Evolutionary conservation across 106 monocot genomes (phyloP), one percentile per base, ranked within the genome.

Genomic region (Ottelia alismoides): DNA sequence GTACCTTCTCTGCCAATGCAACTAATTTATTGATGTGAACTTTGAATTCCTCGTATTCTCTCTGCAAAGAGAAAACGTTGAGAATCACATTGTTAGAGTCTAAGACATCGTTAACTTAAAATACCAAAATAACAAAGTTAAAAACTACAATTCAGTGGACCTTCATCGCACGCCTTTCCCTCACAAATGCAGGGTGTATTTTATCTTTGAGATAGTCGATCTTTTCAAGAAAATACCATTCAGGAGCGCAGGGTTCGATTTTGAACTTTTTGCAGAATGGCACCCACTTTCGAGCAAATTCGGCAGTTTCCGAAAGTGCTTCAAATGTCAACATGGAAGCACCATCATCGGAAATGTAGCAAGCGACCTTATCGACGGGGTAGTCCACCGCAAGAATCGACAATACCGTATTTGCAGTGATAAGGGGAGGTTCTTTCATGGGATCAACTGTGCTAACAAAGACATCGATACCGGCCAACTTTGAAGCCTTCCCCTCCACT

Each of bases 21-120:
- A 92, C 92, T 67, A 92, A 66, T 17, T 70, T 81, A 77, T 92
- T 92, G 46, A 92, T 87, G 45, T 87, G 70, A 20, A 92, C 79
- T 63, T 92, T 92, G 46, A 92, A 92, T 27, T 92, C 86, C 61
- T 92, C 92, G 48, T 92, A 92, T 27, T 92, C 92, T 75, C 86
- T 92, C 92, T 85, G 65, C 27, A 76, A 49, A 49, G n/a, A 3
- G 2, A 49, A 3, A 11, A 11, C 20, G 3, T 3, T 11, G 48
- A 14, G 20, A 11, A 3, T 49, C 12, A 6, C 35, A 35, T 35
- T 5, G 35, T 35, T 5, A 49, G 6, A 49, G 14, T 17, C 14
- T 21, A 49, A n/a, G n/a, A n/a, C n/a, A n/a, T n/a, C n/a, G 20
- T 6, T 5, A 49, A 21, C 49, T 18, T 17, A 49, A 53, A 53